Evolutionary conservation across 1,284 basidiomycete genomes (phyloP).

Genomic region (Cystobasidium sp.): DNA sequence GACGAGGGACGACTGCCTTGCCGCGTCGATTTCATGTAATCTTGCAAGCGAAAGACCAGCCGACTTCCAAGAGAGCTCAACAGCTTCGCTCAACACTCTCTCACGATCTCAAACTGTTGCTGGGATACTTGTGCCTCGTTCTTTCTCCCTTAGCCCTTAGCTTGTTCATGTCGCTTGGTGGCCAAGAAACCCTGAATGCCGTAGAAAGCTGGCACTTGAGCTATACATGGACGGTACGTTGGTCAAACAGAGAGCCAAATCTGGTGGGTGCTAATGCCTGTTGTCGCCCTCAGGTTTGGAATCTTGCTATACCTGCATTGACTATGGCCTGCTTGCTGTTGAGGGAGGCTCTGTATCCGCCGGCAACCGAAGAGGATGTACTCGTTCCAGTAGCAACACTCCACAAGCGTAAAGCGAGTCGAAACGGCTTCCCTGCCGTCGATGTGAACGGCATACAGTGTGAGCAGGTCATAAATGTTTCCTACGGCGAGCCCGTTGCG

Average conservation of each 20-base stretch:
- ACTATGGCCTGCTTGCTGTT: not conserved
- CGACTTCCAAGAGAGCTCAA: not conserved
- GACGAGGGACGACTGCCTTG: not conserved
- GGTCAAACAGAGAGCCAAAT: not conserved
- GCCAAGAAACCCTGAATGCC: not conserved
- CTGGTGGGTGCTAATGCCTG: not conserved
- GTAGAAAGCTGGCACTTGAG: not conserved
- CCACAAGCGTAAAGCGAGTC: not conserved
- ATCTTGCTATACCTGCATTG: not conserved
- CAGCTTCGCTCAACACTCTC: not conserved
- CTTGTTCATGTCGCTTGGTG: conserved; percentile 1
- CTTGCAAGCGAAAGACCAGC: not conserved
- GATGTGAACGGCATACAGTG: not conserved
- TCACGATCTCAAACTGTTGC: not conserved
- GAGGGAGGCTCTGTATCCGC: not conserved
- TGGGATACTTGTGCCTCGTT: not conserved
- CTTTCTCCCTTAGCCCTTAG: not conserved
- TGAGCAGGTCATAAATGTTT: not conserved
- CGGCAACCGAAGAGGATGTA: not conserved
- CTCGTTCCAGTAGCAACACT: not conserved
- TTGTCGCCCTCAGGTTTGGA: not conserved
- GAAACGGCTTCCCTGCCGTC: not conserved
- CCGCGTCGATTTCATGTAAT: conserved; percentile 9
- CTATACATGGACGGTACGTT: conserved; percentile 1
- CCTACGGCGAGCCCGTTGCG: not conserved